Base-by-base conservation (phyloP, 1,139 yeast species). In the Blastobotrys indianensis region DNA sequence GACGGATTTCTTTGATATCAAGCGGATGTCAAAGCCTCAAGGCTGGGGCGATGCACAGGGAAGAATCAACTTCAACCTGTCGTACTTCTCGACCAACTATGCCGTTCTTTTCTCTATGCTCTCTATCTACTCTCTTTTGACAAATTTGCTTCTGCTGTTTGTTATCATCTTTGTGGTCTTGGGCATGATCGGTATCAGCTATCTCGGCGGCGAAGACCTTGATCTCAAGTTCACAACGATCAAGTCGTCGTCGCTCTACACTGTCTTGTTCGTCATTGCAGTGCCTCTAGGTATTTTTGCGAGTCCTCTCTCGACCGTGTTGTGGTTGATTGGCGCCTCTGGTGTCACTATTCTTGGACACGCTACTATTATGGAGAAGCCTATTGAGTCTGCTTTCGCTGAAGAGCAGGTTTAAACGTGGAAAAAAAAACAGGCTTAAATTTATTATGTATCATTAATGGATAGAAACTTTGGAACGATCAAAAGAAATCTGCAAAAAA, bases 251-350 rank as follows among this genome's bases (percentile, higher is more conserved):
- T 95, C 90, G 66, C 76, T 92, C 56, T 92, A 92, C 71, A 88
- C 97, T 32, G 95, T 84, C 28, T 76, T 92, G 59, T 71, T 88
- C 56, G 55, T 66, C 46, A 50, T 65, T 54, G 79, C 94, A 44
- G 73, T 92, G 44, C 98, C 98, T 16, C 75, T 92, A 57, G 95
- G 95, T 11, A 80, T 94, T 64, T 72, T 88, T 59, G 97, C 98
- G 23, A 83, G 95, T 56, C 98, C 98, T 43, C 77, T 94, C 58
- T 79, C 94, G 49, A 88, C 98, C 29, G 70, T 94, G 73, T 76
- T 94, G 79, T 94, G 98, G 98, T 77, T 94, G 58, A 80, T 94
- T 63, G 99, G 98, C 57, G 94, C 97, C 7, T 85, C 96, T 17
- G 82, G 85, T 37, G 94, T 88, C 45, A 70, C 84, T 42, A 92